A percentile compares a stretch with the other conserved stretches of the same genome.
Evolutionary conservation across 768 basidiomycete species (phyloP).

Genomic region (Hygrophorus russula): DNA sequence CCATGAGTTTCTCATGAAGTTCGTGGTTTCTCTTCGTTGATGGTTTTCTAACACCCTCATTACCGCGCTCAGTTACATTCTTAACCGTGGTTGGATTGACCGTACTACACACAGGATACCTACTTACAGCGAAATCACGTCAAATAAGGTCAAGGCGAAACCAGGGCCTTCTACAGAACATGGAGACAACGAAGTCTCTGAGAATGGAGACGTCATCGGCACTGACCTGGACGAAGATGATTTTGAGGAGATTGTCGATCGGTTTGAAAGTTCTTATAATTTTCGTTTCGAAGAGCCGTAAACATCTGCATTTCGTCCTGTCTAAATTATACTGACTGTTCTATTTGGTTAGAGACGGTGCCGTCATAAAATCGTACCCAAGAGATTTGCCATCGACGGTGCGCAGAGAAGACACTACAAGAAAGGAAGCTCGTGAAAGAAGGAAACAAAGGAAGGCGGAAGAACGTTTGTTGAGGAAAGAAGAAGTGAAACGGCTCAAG

Average conservation of each 20-base stretch:
- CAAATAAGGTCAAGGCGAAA: conserved; percentile 21
- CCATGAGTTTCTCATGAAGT: conserved; percentile 89
- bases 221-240: conserved; percentile 47
- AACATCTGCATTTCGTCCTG: conserved; percentile 21
- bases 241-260: conserved; percentile 80
- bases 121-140: conserved; percentile 74
- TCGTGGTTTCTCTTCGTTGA: conserved; percentile 17
- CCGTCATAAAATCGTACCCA: conserved; percentile 62
- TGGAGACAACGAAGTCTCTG: conserved; percentile 14
- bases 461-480: conserved; percentile 58
- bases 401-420: conserved; percentile 62
- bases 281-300: conserved; percentile 96
- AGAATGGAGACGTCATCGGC: conserved; percentile 13
- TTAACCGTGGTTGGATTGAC: conserved; percentile 98
- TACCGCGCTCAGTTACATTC: conserved; percentile 61
- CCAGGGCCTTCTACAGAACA: conserved; percentile 10
- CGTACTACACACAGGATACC: conserved; percentile 61
- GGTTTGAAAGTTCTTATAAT: conserved; percentile 94
- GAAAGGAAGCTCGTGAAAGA: conserved; percentile 79
- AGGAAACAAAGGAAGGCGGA: conserved; percentile 71
- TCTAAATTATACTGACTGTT: background rate
- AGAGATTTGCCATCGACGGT: conserved; percentile 55
- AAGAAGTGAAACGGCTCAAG: conserved; percentile 75
- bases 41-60: background rate
- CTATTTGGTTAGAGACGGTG: conserved; percentile 40